Evolutionary conservation across 208 protist genomes (phyloP).

Genomic region (Leishmania tarentolae): DNA sequence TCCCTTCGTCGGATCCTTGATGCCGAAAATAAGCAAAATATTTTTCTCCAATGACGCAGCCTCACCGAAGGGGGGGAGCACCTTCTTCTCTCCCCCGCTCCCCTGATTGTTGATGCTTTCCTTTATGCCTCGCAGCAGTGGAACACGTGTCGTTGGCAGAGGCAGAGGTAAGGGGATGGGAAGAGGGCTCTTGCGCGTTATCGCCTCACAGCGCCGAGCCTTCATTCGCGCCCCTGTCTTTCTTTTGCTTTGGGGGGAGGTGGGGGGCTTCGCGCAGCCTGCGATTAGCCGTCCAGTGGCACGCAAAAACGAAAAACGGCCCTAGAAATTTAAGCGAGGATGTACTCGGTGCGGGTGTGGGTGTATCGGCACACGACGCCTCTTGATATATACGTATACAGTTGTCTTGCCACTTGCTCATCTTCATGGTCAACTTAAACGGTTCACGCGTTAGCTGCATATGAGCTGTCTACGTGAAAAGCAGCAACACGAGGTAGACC

Average conservation of each 20-base stretch:
- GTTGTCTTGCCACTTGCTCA: neutral
- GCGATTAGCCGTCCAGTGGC: neutral
- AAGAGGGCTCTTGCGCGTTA: neutral
- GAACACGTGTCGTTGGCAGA: neutral
- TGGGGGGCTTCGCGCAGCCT: neutral
- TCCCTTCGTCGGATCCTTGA: neutral
- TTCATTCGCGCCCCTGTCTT: too few species aligned
- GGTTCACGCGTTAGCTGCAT: neutral
- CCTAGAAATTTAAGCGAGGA: neutral
- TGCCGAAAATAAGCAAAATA: neutral
- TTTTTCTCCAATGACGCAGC: neutral
- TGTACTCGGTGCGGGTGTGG: neutral
- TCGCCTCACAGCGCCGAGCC: neutral
- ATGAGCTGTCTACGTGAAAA: neutral
- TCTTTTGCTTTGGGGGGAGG: neutral
- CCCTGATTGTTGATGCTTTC: neutral
- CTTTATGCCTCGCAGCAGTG: neutral
- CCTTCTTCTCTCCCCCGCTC: neutral
- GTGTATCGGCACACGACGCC: neutral
- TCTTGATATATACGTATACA: too few species aligned
- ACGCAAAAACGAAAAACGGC: neutral
- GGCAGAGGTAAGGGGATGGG: neutral
- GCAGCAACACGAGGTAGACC: neutral
- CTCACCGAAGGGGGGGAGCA: neutral
- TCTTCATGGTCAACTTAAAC: neutral